These are phyloP conservation scores for Cutaneotrichosporon sp. DNA, from an alignment of 1,284 basidiomycete genomes.

Conservation along the genomic window DNA sequence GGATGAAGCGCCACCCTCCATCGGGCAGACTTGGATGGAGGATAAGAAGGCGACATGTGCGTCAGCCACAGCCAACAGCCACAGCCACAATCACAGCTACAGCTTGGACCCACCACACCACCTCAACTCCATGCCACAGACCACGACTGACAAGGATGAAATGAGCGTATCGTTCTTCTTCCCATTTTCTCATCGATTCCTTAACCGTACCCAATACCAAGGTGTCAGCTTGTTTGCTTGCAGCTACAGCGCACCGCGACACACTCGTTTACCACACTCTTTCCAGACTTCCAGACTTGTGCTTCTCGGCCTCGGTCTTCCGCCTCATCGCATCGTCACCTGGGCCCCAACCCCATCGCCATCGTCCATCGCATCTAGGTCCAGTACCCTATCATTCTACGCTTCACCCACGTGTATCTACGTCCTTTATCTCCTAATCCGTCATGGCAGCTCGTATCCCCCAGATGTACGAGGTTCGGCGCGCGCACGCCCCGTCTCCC, in stretches of 20 bases:
- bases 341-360: background rate
- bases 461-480: conserved; percentile 16
- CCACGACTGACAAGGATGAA: too few relatives aligned
- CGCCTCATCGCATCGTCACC: background rate
- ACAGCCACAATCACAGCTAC: too few relatives aligned
- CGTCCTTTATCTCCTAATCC: background rate
- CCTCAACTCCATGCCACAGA: too few relatives aligned
- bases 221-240: background rate
- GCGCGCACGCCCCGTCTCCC: background rate
- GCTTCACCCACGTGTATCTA: background rate
- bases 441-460: conserved; percentile 21
- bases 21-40: background rate
- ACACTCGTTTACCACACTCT: conserved; percentile 7
- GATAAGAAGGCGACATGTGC: background rate
- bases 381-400: background rate
- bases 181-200: background rate
- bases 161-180: background rate
- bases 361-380: background rate
- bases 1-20: background rate
- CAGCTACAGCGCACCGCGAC: background rate
- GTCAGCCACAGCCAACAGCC: background rate
- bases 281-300: background rate
- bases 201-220: background rate
- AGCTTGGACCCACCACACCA: too few relatives aligned
- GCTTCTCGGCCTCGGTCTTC: background rate